Evolutionary conservation across 2,329 filamentous ascomycete species (phyloP).

Genomic region (Alternaria metachromatica): DNA sequence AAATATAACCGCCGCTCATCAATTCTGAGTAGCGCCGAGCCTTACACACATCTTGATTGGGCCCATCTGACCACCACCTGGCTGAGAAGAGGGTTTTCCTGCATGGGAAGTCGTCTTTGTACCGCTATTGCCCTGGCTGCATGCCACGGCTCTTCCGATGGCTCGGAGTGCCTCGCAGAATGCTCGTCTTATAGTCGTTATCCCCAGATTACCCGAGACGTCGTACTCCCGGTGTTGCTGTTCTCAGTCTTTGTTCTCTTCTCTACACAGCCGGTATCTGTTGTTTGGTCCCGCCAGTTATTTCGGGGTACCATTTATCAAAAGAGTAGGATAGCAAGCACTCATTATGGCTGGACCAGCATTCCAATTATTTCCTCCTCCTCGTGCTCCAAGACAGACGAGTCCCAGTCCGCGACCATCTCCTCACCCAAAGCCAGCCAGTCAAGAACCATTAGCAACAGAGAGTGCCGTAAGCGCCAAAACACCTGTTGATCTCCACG

Average conservation of each 20-base stretch:
- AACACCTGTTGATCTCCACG: conserved; percentile 46
- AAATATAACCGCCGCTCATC: conserved; percentile 44
- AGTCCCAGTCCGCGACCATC: conserved; percentile 39
- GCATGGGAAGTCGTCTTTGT: conserved; percentile 40
- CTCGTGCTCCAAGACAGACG: conserved; percentile 41
- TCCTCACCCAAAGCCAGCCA: conserved; percentile 34
- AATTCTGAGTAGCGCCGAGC: conserved; percentile 41
- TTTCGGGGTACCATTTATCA: conserved; percentile 23
- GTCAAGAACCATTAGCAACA: conserved; percentile 38
- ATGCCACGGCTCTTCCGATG: conserved; percentile 21
- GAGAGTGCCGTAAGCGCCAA: conserved; percentile 41
- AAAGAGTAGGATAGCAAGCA: conserved; percentile 20
- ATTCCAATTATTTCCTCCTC: conserved; percentile 50
- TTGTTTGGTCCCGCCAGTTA: conserved; percentile 19
- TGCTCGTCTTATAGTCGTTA: conserved; percentile 41
- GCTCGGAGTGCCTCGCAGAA: conserved; percentile 7
- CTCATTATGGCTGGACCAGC: conserved; percentile 44
- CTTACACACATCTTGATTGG: conserved; percentile 43
- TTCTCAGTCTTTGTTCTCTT: conserved; percentile 18
- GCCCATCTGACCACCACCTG: conserved; percentile 27
- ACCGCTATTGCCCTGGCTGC: conserved; percentile 42
- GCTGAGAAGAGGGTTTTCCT: conserved; percentile 36
- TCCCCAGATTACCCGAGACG: conserved; percentile 40
- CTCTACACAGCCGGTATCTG: conserved; percentile 15
- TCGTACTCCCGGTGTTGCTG: conserved; percentile 23